Conservation (phyloP, 306 rosid species). For the Abrus pulchellus region DNA sequence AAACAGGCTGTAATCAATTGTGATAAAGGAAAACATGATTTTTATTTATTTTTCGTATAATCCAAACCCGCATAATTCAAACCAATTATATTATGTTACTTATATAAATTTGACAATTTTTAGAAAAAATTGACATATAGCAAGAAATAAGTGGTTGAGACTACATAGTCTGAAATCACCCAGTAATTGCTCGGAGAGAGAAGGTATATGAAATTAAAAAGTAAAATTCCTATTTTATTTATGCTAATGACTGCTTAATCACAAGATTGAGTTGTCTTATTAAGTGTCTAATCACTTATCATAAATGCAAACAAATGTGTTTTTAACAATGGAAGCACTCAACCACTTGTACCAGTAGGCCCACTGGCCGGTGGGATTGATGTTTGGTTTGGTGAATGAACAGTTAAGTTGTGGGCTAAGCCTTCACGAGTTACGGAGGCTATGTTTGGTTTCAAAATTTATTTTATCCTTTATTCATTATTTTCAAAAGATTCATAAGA, state of each 20-base stretch:
- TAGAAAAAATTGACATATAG: no score
- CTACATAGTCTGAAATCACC: no score
- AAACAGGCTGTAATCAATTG: not conserved
- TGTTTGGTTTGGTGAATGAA: constrained; percentile 28
- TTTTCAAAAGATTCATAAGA: no score
- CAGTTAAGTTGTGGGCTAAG: constrained; percentile 1
- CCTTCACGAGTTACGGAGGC: not conserved
- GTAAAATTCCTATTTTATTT: not conserved
- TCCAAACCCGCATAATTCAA: no score
- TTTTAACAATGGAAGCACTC: not conserved
- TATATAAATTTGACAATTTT: no score
- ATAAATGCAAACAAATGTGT: constrained; percentile 15
- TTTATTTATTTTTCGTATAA: no score
- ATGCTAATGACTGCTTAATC: constrained; percentile 50
- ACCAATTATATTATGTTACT: no score
- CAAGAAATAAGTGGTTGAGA: no score
- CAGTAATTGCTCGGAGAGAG: not conserved
- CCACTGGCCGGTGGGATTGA: constrained; percentile 2
- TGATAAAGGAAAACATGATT: not conserved
- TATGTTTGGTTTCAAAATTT: no score
- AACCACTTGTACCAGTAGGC: constrained; percentile 8
- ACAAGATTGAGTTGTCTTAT: constrained; percentile 50
- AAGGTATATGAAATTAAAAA: constrained; percentile 35
- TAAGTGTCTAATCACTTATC: constrained; percentile 46
- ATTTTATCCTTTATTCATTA: no score